Evolutionary conservation across 2,329 filamentous ascomycete species (phyloP).

Genomic region (Epichloe festucae): DNA sequence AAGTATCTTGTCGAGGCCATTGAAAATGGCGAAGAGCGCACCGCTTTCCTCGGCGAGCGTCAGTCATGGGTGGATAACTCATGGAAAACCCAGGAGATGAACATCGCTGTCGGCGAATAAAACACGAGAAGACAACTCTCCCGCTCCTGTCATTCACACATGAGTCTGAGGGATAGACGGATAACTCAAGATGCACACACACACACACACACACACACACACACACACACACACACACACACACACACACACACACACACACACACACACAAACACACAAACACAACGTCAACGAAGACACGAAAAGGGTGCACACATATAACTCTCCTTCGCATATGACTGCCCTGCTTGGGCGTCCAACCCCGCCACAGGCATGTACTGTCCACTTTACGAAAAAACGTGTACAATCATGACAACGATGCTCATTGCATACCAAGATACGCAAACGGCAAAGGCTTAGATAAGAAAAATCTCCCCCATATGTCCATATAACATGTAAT

Average conservation of each 20-base stretch:
- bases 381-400: neutral
- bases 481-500: neutral
- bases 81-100: constrained; percentile 69
- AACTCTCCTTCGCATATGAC: neutral
- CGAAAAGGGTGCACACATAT: neutral
- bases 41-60: constrained; percentile 71
- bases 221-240: too few species aligned
- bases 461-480: neutral
- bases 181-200: neutral
- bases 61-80: constrained; percentile 61
- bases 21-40: constrained; percentile 44
- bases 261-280: neutral
- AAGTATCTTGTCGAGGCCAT: constrained; percentile 62
- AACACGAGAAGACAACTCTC: neutral
- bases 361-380: neutral
- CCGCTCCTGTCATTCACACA: neutral
- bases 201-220: neutral
- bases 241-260: neutral
- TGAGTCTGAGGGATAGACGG: neutral
- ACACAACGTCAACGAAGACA: neutral
- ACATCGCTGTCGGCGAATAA: constrained; percentile 27
- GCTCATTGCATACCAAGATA: neutral
- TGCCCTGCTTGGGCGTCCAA: neutral
- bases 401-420: neutral
- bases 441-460: neutral